These are phyloP conservation scores for Fusarium paranaense DNA, from an alignment of 2,329 filamentous ascomycete species.

Conservation along the genomic window DNA sequence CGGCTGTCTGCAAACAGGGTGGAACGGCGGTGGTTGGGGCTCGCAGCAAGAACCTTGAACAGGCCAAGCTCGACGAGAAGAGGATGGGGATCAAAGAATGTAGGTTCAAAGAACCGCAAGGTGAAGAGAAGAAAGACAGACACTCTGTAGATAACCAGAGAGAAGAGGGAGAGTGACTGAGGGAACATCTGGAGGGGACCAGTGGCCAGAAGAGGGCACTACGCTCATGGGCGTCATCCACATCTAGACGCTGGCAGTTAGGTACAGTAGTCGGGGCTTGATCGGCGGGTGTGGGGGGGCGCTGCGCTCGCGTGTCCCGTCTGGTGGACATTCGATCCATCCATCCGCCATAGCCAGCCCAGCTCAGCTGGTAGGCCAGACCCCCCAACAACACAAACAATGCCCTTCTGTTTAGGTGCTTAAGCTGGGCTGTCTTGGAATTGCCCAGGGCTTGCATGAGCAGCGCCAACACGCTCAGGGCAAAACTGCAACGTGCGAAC, in stretches of 20 bases:
- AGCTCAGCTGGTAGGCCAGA: conserved; percentile 31
- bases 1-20: conserved; percentile 20
- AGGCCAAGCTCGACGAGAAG: conserved; percentile 4
- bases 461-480: conserved; percentile 8
- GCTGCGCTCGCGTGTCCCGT: conserved; percentile 35
- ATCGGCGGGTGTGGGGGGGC: conserved; percentile 33
- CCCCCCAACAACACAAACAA: conserved; percentile 18
- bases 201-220: conserved; percentile 34
- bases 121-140: conserved; percentile 11
- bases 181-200: conserved; percentile 18
- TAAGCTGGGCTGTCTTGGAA: conserved; percentile 25
- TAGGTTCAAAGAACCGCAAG: conserved; percentile 5
- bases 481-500: conserved; percentile 23
- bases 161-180: conserved; percentile 22
- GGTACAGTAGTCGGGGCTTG: conserved; percentile 26
- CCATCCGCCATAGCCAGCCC: conserved; percentile 23
- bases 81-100: not conserved
- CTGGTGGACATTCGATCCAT: conserved; percentile 20
- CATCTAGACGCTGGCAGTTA: conserved; percentile 15
- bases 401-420: conserved; percentile 12
- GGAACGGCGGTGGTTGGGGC: conserved; percentile 14
- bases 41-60: conserved; percentile 15
- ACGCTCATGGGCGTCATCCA: conserved; percentile 38
- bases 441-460: conserved; percentile 25
- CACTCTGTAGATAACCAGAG: conserved; percentile 15